Base-by-base conservation (phyloP, 768 basidiomycete genomes). In the Mycena rebaudengoi region DNA sequence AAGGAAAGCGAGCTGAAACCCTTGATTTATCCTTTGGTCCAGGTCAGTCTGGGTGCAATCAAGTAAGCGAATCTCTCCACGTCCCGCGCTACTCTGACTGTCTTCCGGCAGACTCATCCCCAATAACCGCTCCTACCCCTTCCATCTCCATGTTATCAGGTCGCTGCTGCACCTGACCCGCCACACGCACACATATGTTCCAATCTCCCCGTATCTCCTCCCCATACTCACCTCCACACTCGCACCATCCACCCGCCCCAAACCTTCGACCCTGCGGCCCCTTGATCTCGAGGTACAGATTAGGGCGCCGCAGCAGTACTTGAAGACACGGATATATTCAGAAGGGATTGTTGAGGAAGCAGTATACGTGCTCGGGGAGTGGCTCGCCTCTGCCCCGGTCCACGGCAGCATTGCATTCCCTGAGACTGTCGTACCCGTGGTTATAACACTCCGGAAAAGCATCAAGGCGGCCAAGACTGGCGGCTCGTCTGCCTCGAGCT, bases 11-110 rank as follows among this genome's bases (percentile, higher is more conserved):
- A 92, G 64, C 83, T 99, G 60, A 86, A 89, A 71, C 85, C 93
- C n/a, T 81, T 99, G 51, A 91, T 99, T 57, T 99, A 97, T 75
- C 98, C 98, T 10, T 84, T 99, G 20, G 94, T 98, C 10, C 98
- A 99, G 76, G 92, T 99, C 48, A 87, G 94, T 57, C 78, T 98
- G 55, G 98, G 98, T 28, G 93, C 95, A 52, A 90, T 98, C 70
- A 92, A 92, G 96, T 97, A 75, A 69, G 90, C 80, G n/a, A 40
- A 40, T 14, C 44, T 61, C 32, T 32, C 43, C 40, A 44, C 45
- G 52, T 57, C 59, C n/a, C 53, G 18, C 35, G 52, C 45, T 61
- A 45, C 61, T 37, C 41, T 43, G 26, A 54, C 30, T 55, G 48
- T 30, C 23, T 55, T 74, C 59, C 68, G 65, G 50, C 74, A 99